Base-by-base conservation (phyloP, 176 grass and related monocot genomes). In the Avena sativa region DNA sequence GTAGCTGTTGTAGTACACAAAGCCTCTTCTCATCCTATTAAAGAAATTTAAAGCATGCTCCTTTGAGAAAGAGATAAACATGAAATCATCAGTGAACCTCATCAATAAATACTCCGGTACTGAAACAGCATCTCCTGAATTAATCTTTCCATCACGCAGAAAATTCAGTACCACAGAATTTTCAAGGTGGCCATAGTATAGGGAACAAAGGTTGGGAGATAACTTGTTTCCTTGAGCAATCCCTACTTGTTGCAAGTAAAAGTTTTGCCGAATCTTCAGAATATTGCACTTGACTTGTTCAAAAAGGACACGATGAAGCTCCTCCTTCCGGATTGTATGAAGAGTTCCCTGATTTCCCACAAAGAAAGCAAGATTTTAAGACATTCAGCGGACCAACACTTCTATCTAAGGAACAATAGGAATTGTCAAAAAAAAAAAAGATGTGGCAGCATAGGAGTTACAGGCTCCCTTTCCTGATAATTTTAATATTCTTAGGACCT, bases 151-250 rank as follows among this genome's bases (percentile, higher is more conserved):
- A 64, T 88, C 85, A 44, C 60, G 59, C 55, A 95, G 79, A 84
- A 88, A 88, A 21, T 93, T 89, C 44, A 60, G 81, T 60, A 94
- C 19, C 46, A 87, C 64, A 20, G 60, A 92, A 80, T 91, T 95
- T 85, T 98, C 96, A 61, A 98, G 88, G 80, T 98, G 86, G 12
- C 88, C 96, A 59, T 91, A 92, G 77, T 98, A 98, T 62, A 92
- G 80, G 70, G 93, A 98, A 78, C 96, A 98, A 86, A 98, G 92
- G 70, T 94, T 86, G 79, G 88, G 53, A 40, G 93, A 98, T 84
- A 98, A 79, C 48, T 91, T 79, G 79, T 87, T 92, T 78, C 96
- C 96, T 76, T 98, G 96, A 66, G 92, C 71, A 80, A 98, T 98
- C 30, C 96, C 96, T 78, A 94, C 84, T 90, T 86, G 79, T 83